phyloP scores from a whole-genome alignment of 2,329 filamentous ascomycete genomes.

The Claviceps arundinis region DNA sequence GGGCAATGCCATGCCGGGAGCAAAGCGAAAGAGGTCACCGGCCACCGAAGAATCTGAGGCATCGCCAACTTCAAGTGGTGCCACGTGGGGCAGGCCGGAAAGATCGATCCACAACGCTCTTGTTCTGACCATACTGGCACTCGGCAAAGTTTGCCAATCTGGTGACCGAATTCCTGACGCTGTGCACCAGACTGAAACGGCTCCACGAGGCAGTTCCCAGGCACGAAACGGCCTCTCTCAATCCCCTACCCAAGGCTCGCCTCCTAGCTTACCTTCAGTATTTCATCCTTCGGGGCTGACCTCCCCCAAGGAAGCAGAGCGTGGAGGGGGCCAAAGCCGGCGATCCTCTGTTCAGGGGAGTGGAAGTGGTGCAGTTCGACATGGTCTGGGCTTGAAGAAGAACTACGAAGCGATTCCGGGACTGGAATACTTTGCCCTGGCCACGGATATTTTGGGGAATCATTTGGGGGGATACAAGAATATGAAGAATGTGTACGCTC shows the following conservation, averaged over 20 bases:
- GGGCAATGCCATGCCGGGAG: constrained; percentile 17
- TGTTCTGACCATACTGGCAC: constrained; percentile 66
- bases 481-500: constrained; percentile 72
- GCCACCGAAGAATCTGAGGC: constrained; percentile 21
- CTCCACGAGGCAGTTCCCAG: constrained; percentile 22
- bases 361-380: constrained; percentile 10
- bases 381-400: constrained; percentile 22
- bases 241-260: constrained; percentile 43
- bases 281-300: constrained; percentile 36
- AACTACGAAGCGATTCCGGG: constrained; percentile 84
- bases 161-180: constrained; percentile 44
- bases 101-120: constrained; percentile 69
- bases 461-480: constrained; percentile 67
- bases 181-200: constrained; percentile 25
- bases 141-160: constrained; percentile 67
- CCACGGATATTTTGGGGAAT: constrained; percentile 73
- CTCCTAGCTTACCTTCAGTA: constrained; percentile 30
- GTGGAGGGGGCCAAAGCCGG: constrained; percentile 29
- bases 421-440: constrained; percentile 77
- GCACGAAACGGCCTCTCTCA: constrained; percentile 37
- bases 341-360: constrained; percentile 37
- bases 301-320: constrained; percentile 38
- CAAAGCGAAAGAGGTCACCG: constrained; percentile 45
- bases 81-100: constrained; percentile 37
- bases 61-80: constrained; percentile 16